A percentile compares a stretch with the other conserved stretches of the same genome.
phyloP scores from a whole-genome alignment of 1,139 yeast species.

The Arxiozyma telluris region DNA sequence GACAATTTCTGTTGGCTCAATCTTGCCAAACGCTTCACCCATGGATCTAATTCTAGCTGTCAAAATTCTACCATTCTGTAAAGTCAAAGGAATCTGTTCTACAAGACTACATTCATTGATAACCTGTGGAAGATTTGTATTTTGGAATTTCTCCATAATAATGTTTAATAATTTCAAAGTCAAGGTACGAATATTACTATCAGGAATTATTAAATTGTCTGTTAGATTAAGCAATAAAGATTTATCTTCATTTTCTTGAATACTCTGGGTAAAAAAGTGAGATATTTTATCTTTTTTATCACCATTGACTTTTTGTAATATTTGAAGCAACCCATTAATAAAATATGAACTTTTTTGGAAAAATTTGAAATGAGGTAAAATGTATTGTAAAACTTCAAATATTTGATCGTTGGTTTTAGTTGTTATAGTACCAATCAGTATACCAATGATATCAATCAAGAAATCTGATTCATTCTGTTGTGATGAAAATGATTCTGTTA shows the following conservation, averaged over 20 bases:
- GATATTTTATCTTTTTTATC: background rate
- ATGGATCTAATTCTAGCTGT: slow-evolving; percentile 60
- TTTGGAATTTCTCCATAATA: slow-evolving; percentile 25
- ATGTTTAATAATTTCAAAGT: slow-evolving; percentile 38
- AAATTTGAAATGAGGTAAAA: slow-evolving; percentile 9
- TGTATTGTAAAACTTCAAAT: slow-evolving; percentile 4
- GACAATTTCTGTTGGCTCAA: slow-evolving; percentile 30
- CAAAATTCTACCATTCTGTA: slow-evolving; percentile 69
- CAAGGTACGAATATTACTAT: slow-evolving; percentile 39
- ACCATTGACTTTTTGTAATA: slow-evolving; percentile 7
- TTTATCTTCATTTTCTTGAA: slow-evolving; percentile 4
- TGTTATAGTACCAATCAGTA: slow-evolving; percentile 10
- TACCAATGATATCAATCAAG: slow-evolving; percentile 23
- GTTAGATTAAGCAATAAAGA: slow-evolving; percentile 12
- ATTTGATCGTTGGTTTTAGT: slow-evolving; percentile 3
- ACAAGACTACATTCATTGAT: slow-evolving; percentile 42
- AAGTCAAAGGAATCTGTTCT: slow-evolving; percentile 63
- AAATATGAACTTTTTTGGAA: slow-evolving; percentile 17
- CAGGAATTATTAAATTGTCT: slow-evolving; percentile 39
- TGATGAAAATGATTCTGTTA: slow-evolving; percentile 5
- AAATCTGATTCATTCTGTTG: slow-evolving; percentile 14
- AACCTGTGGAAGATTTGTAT: slow-evolving; percentile 32
- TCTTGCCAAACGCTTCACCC: slow-evolving; percentile 40
- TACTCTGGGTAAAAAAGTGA: background rate
- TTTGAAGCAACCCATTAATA: slow-evolving; percentile 19